Percentiles rank a stretch among this genome's conserved stretches.
phyloP scores from a whole-genome alignment of 495 filamentous ascomycete genomes.

The Hypoxylon crocopeplum region DNA sequence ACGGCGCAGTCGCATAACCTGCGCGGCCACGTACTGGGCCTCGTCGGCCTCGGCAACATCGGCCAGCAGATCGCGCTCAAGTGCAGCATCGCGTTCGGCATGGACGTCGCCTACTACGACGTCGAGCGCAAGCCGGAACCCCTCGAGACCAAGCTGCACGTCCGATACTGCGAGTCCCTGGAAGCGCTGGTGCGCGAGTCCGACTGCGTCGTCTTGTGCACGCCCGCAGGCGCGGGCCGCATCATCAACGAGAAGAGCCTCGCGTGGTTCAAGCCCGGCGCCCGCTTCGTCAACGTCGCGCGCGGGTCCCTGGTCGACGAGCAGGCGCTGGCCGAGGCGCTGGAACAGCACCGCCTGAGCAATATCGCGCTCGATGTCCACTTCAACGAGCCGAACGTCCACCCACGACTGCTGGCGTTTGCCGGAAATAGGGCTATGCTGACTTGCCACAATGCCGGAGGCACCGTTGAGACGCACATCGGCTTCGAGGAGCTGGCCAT shows the following conservation, averaged over 20 bases:
- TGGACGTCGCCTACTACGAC: slow-evolving; percentile 75
- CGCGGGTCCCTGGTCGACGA: slow-evolving; percentile 74
- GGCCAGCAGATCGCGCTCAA: slow-evolving; percentile 70
- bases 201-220: slow-evolving; percentile 74
- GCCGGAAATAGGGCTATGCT: slow-evolving; percentile 59
- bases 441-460: slow-evolving; percentile 75
- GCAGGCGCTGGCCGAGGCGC: slow-evolving; percentile 67
- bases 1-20: slow-evolving; percentile 65
- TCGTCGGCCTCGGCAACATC: slow-evolving; percentile 74
- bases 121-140: slow-evolving; percentile 60
- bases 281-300: slow-evolving; percentile 75
- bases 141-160: slow-evolving; percentile 53
- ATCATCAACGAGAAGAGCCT: slow-evolving; percentile 62
- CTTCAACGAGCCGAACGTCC: slow-evolving; percentile 61
- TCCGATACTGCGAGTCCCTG: slow-evolving; percentile 59
- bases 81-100: slow-evolving; percentile 61
- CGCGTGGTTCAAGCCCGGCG: slow-evolving; percentile 59
- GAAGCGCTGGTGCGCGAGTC: slow-evolving; percentile 59
- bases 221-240: slow-evolving; percentile 63
- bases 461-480: slow-evolving; percentile 71
- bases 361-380: slow-evolving; percentile 75
- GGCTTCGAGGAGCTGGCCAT: slow-evolving; percentile 77
- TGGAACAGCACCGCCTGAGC: slow-evolving; percentile 60
- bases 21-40: slow-evolving; percentile 60
- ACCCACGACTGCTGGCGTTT: slow-evolving; percentile 56